phyloP scores from a whole-genome alignment of 129 eudicot species.

The Flaveria linearis region DNA sequence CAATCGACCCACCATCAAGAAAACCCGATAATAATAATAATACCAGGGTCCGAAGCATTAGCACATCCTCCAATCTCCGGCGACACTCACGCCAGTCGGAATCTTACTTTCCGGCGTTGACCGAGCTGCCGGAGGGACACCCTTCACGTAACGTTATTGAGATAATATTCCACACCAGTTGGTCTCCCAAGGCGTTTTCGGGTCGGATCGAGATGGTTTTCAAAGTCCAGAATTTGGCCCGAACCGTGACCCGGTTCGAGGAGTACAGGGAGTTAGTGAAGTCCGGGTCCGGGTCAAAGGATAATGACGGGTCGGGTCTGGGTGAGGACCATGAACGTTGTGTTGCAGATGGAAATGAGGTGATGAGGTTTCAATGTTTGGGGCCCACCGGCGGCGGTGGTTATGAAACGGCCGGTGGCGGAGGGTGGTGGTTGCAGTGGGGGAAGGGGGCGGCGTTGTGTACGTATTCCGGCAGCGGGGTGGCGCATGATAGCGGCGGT shows the following conservation, averaged over 20 bases:
- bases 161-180: conserved; percentile 86
- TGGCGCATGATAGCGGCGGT: conserved; percentile 83
- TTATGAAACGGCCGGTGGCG: conserved; percentile 47
- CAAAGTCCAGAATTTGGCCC: conserved; percentile 69
- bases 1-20: conserved; percentile 24
- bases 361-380: conserved; percentile 88
- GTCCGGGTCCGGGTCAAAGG: conserved; percentile 32
- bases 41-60: conserved; percentile 29
- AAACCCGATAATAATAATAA: conserved; percentile 37
- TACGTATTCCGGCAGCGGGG: conserved; percentile 80
- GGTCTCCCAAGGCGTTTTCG: conserved; percentile 66
- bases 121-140: conserved; percentile 80
- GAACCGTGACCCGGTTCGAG: conserved; percentile 81
- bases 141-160: conserved; percentile 96
- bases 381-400: conserved; percentile 60
- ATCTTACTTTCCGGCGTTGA: conserved; percentile 61
- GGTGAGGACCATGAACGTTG: conserved; percentile 83
- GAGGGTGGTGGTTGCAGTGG: conserved; percentile 50
- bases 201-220: conserved; percentile 91
- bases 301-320: background rate
- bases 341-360: conserved; percentile 94
- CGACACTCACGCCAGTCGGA: conserved; percentile 41
- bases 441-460: conserved; percentile 64
- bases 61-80: conserved; percentile 26
- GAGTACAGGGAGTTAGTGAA: conserved; percentile 73